A percentile compares a stretch with the other conserved stretches of the same genome.
These are phyloP conservation scores for Leucogyrophana mollusca DNA, from an alignment of 768 basidiomycete genomes.

Conservation along the genomic window DNA sequence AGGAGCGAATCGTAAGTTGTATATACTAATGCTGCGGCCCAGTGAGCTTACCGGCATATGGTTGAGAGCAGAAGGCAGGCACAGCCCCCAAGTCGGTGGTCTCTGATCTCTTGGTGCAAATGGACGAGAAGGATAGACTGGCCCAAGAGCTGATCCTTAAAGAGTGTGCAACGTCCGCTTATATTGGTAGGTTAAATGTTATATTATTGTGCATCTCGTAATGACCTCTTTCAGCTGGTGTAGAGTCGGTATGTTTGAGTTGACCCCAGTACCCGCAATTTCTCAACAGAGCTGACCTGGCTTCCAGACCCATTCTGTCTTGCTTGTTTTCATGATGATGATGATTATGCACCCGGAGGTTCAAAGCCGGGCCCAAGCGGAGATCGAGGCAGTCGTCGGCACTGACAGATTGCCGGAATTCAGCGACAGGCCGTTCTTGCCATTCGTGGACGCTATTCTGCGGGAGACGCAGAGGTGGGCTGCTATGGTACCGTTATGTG, in stretches of 20 bases:
- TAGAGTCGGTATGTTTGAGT: slow-evolving; percentile 17
- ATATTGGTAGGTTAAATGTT: slow-evolving; percentile 19
- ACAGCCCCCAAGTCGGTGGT: slow-evolving; percentile 13
- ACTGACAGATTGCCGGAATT: too few relatives aligned
- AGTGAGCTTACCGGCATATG: slow-evolving; percentile 11
- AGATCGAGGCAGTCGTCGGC: too few relatives aligned
- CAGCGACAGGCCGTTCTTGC: too few relatives aligned
- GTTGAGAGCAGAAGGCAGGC: slow-evolving; percentile 12
- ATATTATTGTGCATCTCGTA: not conserved
- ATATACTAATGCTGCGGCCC: not conserved
- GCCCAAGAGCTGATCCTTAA: slow-evolving; percentile 11
- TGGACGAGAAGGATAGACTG: slow-evolving; percentile 2
- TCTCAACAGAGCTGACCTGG: slow-evolving; percentile 1
- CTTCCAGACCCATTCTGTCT: slow-evolving; percentile 1
- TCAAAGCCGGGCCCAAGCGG: too few relatives aligned
- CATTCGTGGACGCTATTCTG: too few relatives aligned
- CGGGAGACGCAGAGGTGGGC: too few relatives aligned
- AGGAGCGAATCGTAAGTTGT: slow-evolving; percentile 25
- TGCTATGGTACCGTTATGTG: too few relatives aligned
- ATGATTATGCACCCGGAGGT: too few relatives aligned
- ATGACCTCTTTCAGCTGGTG: slow-evolving; percentile 10
- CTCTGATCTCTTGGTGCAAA: slow-evolving; percentile 6
- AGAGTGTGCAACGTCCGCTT: slow-evolving; percentile 10
- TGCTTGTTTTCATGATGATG: too few relatives aligned
- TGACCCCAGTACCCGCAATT: not conserved